phyloP scores from a whole-genome alignment of 2,329 filamentous ascomycete species.

The Verticillium albo-atrum region DNA sequence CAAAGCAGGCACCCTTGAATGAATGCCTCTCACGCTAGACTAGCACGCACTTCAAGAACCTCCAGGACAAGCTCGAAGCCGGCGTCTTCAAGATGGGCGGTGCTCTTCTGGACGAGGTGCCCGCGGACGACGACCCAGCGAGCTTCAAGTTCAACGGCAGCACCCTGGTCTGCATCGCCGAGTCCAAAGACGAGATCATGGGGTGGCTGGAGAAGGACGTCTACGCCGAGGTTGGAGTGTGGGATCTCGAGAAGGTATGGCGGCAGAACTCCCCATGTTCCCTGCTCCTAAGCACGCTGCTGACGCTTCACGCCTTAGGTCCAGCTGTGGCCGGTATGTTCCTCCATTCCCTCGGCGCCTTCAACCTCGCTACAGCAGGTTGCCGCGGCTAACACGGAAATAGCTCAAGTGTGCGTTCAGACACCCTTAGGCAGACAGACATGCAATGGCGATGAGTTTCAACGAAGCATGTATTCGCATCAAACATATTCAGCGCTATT shows the following conservation, averaged over 20 bases:
- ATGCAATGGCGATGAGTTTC: not conserved
- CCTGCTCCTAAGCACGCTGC: not conserved
- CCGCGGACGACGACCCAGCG: conserved; percentile 52
- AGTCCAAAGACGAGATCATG: conserved; percentile 64
- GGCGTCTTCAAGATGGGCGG: conserved; percentile 64
- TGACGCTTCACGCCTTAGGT: conserved; percentile 22
- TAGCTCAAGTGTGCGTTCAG: conserved; percentile 38
- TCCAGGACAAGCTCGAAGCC: conserved; percentile 46
- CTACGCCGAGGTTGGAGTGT: conserved; percentile 68
- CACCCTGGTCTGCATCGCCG: conserved; percentile 62
- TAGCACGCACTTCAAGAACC: conserved; percentile 48
- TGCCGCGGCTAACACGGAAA: conserved; percentile 1
- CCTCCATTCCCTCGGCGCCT: not conserved
- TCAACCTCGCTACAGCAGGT: too few species aligned
- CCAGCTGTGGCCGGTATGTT: conserved; percentile 44
- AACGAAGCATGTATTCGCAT: not conserved
- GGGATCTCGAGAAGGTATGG: conserved; percentile 68
- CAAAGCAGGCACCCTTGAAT: not conserved
- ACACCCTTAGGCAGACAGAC: conserved; percentile 15
- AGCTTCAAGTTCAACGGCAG: conserved; percentile 71
- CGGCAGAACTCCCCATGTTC: not conserved
- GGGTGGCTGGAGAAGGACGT: conserved; percentile 66
- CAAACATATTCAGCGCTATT: not conserved
- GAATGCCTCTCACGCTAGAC: conserved; percentile 5
- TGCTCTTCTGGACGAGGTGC: conserved; percentile 62